phyloP scores from a whole-genome alignment of 2,329 filamentous ascomycete genomes.

The Ramularia collo-cygni region DNA sequence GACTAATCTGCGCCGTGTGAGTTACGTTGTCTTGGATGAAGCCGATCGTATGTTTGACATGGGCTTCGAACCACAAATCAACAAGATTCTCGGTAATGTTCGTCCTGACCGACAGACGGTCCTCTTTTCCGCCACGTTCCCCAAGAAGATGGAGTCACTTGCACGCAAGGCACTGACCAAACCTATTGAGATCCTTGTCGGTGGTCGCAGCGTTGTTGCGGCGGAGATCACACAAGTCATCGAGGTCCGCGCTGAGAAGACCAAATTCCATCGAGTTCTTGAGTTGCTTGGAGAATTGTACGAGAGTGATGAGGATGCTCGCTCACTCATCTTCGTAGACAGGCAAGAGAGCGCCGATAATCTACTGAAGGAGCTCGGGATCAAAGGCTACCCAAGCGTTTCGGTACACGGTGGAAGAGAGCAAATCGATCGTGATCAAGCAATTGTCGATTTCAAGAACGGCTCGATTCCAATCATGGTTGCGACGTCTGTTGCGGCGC shows the following conservation, averaged over 20 bases:
- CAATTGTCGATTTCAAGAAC: conserved; percentile 87
- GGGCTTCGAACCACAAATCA: conserved; percentile 97
- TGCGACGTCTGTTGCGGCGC: conserved; percentile 90
- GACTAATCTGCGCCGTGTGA: conserved; percentile 80
- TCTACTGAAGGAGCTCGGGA: conserved; percentile 64
- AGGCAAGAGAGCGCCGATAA: conserved; percentile 31
- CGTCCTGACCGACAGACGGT: conserved; percentile 90
- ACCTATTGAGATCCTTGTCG: conserved; percentile 86
- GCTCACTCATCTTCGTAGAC: conserved; percentile 60
- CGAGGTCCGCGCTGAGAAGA: conserved; percentile 73
- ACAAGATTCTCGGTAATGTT: conserved; percentile 90
- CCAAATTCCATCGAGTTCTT: conserved; percentile 77
- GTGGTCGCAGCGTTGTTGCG: conserved; percentile 66
- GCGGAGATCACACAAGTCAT: conserved; percentile 82
- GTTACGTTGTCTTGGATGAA: conserved; percentile 92
- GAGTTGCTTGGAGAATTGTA: conserved; percentile 84
- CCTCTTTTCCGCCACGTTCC: conserved; percentile 94
- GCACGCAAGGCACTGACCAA: conserved; percentile 81
- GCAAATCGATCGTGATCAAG: conserved; percentile 86
- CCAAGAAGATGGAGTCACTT: conserved; percentile 81
- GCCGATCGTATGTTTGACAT: conserved; percentile 99
- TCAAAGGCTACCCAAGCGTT: conserved; percentile 83
- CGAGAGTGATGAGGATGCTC: conserved; percentile 78
- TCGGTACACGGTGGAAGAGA: conserved; percentile 93
- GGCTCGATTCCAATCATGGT: conserved; percentile 85